phyloP scores from a whole-genome alignment of 345 rosid species.

The Abelmoschus esculentus region DNA sequence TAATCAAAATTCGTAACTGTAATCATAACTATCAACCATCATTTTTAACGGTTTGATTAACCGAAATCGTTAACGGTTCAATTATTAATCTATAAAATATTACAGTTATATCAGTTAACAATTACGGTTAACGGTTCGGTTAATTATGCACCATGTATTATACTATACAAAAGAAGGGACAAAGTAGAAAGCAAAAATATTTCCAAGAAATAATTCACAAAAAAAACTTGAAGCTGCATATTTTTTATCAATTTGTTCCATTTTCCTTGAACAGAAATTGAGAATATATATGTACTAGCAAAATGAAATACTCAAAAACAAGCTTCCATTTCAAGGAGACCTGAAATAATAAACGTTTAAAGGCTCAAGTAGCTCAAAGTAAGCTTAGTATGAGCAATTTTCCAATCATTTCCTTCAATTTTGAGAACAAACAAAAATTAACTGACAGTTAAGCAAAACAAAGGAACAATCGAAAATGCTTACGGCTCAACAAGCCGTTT shows the following conservation, averaged over 20 bases:
- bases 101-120: no score
- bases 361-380: not conserved
- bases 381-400: not conserved
- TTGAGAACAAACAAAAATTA: conserved; percentile 1
- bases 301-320: not conserved
- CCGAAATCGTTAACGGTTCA: no score
- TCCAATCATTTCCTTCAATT: conserved; percentile 1
- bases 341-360: no score
- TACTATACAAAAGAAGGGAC: not conserved
- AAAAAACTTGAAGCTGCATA: not conserved
- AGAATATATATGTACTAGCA: not conserved
- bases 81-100: no score
- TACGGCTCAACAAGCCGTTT: not conserved
- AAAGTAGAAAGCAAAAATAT: no score
- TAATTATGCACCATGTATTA: no score
- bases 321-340: no score
- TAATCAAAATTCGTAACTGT: no score
- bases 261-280: not conserved
- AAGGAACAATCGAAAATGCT: not conserved
- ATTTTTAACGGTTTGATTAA: no score
- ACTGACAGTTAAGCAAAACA: not conserved
- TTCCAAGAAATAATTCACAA: not conserved
- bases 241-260: not conserved
- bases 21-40: no score
- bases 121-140: no score